These are phyloP conservation scores for Apiospora phragmitis DNA, from an alignment of 2,329 filamentous ascomycete species.

Conservation along the genomic window DNA sequence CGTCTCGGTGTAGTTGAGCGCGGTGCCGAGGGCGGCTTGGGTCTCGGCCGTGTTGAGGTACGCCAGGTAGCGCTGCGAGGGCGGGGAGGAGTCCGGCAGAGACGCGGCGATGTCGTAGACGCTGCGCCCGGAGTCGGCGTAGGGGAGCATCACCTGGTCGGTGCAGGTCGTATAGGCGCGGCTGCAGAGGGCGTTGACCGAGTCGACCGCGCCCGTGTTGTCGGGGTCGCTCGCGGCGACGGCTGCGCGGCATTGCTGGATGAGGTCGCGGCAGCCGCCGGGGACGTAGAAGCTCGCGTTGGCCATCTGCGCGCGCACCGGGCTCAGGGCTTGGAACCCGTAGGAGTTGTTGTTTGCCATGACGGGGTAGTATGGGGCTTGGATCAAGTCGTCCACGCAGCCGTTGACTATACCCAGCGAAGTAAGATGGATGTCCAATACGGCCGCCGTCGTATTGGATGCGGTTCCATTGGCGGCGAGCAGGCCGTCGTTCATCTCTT, in stretches of 20 bases:
- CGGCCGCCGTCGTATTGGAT: constrained; percentile 25
- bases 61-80: constrained; percentile 46
- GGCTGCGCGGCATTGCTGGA: constrained; percentile 35
- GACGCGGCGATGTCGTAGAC: constrained; percentile 34
- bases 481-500: constrained; percentile 59
- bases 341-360: constrained; percentile 69
- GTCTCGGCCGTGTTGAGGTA: constrained; percentile 56
- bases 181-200: constrained; percentile 59
- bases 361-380: constrained; percentile 56
- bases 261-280: constrained; percentile 34
- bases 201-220: constrained; percentile 52
- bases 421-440: constrained; percentile 57
- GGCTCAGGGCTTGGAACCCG: constrained; percentile 57
- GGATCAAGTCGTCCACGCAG: constrained; percentile 64
- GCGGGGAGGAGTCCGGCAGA: constrained; percentile 45
- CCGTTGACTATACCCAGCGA: constrained; percentile 73
- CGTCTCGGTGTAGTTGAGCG: constrained; percentile 57
- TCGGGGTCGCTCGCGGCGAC: constrained; percentile 53
- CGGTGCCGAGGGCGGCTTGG: constrained; percentile 57
- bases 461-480: constrained; percentile 49
- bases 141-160: constrained; percentile 55
- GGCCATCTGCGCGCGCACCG: constrained; percentile 47
- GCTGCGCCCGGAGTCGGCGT: constrained; percentile 50
- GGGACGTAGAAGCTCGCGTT: constrained; percentile 44
- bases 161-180: constrained; percentile 50